Evolutionary conservation across 2,329 filamentous ascomycete species (phyloP), one percentile per base, ranked within the genome.

Genomic region (Sporothrix humicola): DNA sequence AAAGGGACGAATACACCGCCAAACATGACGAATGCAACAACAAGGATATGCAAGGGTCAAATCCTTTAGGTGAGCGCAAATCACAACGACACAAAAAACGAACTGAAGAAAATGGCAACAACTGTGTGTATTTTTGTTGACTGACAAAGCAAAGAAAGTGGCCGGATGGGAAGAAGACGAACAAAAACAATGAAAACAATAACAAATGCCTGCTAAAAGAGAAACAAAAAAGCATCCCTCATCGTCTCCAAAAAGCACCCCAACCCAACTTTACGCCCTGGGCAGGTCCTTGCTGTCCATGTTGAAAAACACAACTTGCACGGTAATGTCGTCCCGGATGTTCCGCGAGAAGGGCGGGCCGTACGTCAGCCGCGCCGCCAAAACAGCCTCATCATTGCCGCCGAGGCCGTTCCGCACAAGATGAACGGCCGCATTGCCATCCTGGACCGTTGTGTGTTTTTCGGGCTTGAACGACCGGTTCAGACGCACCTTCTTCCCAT

Each of bases 371-470:
- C 99, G 85, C 20, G 95, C 95, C 79, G 93, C 97, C n/a, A 99
- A 88, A 87, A 97, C 95, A 82, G 99, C 97, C 79, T 91, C 90
- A 79, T 99, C 94, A 80, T 92, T 94, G 12, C 96, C 96, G 71
- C 96, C 96, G 42, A 99, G 89, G 0, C 96, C 96, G 79, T 99
- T 99, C 76, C 96, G 90, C 66, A 98, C 93, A 65, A 99, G 88
- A 84, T 99, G 96, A 1, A 96, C 98, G 0, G 96, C 96, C 8
- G 92, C 96, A 77, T 99, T 99, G 84, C 94, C 94, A 81, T 99
- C 97, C 84, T 97, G 91, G 12, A 97, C 93, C 95, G 96, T 4
- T 98, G 86, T 13, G 54, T 69, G 23, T n/a, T 26, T 54, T 37
- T 56, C 17, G n/a, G 56, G 26, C 6, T 46, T 9, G 9, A 65